Evolutionary conservation across 495 filamentous ascomycete species (phyloP), one percentile per base, ranked within the genome.

Genomic region (Neurospora pannonica): DNA sequence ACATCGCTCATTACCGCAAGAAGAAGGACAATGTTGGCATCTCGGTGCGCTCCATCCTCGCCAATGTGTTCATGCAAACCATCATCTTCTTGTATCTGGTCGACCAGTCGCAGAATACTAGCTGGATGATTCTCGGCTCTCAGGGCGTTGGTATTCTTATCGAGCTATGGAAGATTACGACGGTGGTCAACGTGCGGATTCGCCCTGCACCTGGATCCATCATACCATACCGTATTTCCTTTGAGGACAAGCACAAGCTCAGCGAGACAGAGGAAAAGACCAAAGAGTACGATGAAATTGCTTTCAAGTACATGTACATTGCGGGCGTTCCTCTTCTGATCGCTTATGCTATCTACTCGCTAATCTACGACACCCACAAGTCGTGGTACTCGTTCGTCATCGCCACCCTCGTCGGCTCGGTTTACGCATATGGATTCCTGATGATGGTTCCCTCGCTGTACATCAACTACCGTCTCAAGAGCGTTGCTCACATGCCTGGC

Each of bases 11-110:
- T 83, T 99, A 95, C 89, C 93, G 94, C 78, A 97, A 98, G 85
- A 99, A 99, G 93, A 99, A 99, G 85, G 97, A 98, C 85, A 93
- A 95, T 71, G 94, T 99, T 40, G 96, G 96, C 72, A 94, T 97
- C 37, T 97, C 94, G 9, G 92, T 99, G 60, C 93, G 96, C 42
- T 97, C 97, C 10, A 99, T 99, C 79, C 86, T 99, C 48, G 95
- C 93, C 75, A 99, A 98, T 79, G 95, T 98, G 75, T 94, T 98
- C 83, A 99, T 99, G 96, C 96, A 99, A 81, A 83, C 85, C 15
- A 89, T 98, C 78, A 97, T 99, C 82, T 97, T 99, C 88, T 89
- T 99, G 36, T 99, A 99, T 83, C 88, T 99, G n/a, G 85, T 99
- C 79, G 96, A 99, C 84, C 98, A 99, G 83, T 97, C 93, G 75